Evolutionary conservation across 345 rosid genomes (phyloP).

Genomic region (Hypericum perforatum): DNA sequence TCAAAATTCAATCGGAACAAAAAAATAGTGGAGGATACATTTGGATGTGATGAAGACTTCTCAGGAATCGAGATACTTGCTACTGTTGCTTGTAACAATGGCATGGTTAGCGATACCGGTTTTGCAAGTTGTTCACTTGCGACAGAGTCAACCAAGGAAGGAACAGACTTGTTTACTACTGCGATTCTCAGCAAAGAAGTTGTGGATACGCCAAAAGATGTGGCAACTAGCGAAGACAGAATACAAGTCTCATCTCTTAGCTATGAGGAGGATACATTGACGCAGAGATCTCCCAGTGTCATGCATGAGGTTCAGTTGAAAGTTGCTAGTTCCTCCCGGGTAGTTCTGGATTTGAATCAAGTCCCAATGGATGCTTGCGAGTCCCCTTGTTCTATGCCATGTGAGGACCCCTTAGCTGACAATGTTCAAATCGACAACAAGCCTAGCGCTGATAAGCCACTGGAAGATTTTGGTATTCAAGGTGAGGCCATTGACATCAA

Average conservation of each 20-base stretch:
- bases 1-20: slow-evolving; percentile 8
- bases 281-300: slow-evolving; percentile 8
- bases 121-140: slow-evolving; percentile 6
- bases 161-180: slow-evolving; percentile 13
- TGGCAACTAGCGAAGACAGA: slow-evolving; percentile 12
- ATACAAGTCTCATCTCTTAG: slow-evolving; percentile 16
- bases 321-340: slow-evolving; percentile 12
- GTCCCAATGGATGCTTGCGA: slow-evolving; percentile 44
- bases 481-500: too few species aligned
- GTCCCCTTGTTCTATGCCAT: too few species aligned
- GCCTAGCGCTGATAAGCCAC: too few species aligned
- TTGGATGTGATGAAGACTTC: slow-evolving; percentile 31
- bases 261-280: slow-evolving; percentile 9
- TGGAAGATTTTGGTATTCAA: too few species aligned
- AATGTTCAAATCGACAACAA: too few species aligned
- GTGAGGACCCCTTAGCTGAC: too few species aligned
- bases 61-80: slow-evolving; percentile 58
- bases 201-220: slow-evolving; percentile 12
- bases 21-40: slow-evolving; percentile 9
- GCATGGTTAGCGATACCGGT: slow-evolving; percentile 20
- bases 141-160: slow-evolving; percentile 13
- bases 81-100: slow-evolving; percentile 36
- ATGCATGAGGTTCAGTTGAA: slow-evolving; percentile 10
- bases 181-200: slow-evolving; percentile 10
- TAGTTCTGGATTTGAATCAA: slow-evolving; percentile 39